phyloP scores from a whole-genome alignment of 306 rosid genomes.

The Lathyrus sativus region DNA sequence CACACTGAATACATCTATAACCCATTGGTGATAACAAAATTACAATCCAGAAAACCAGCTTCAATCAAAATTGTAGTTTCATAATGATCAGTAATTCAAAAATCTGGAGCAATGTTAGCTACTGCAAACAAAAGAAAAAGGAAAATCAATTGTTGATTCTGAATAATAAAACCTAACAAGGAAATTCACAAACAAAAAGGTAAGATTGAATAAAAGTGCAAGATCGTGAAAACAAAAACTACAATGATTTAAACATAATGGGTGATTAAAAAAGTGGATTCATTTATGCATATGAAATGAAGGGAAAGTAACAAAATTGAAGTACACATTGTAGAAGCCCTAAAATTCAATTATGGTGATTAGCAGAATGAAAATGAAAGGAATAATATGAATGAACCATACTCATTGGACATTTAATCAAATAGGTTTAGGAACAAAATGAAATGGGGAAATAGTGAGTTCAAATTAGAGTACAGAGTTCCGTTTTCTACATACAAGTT shows the following conservation, averaged over 20 bases:
- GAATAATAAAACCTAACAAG: conserved; percentile 4
- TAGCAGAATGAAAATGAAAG: not conserved
- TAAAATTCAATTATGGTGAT: not conserved
- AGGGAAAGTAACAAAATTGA: not conserved
- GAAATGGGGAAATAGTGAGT: too few species aligned
- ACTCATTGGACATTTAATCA: too few species aligned
- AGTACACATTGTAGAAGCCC: not conserved
- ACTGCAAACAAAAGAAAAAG: conserved; percentile 16
- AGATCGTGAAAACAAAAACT: not conserved
- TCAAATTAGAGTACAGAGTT: too few species aligned
- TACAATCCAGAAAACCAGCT: conserved; percentile 5
- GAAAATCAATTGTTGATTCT: not conserved
- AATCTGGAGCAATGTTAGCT: not conserved
- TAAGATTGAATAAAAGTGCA: not conserved
- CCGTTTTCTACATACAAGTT: too few species aligned
- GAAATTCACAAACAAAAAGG: conserved; percentile 10
- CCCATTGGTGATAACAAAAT: conserved; percentile 35
- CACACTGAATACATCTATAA: conserved; percentile 78
- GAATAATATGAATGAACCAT: too few species aligned
- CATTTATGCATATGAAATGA: not conserved
- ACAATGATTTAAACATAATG: not conserved
- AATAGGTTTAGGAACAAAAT: too few species aligned
- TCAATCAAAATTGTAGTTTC: conserved; percentile 23
- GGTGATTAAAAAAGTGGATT: not conserved
- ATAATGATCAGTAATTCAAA: conserved; percentile 1